Conservation (phyloP, 2,329 filamentous ascomycete genomes). For the Fonsecaea pedrosoi region DNA sequence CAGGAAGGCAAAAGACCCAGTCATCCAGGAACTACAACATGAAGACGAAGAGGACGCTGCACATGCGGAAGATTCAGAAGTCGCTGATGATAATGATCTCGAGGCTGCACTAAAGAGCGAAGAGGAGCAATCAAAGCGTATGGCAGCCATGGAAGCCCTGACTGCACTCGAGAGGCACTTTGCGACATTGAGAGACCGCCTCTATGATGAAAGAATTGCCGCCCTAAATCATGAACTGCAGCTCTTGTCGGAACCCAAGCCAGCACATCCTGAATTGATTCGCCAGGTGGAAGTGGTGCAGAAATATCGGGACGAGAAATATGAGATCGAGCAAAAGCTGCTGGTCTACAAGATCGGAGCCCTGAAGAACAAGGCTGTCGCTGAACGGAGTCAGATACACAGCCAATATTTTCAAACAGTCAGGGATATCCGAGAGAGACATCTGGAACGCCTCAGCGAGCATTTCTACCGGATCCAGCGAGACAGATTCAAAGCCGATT, state of each 20-base stretch:
- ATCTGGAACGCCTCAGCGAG: constrained; percentile 80
- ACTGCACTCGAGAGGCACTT: constrained; percentile 87
- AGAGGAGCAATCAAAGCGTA: constrained; percentile 73
- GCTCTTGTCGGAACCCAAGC: constrained; percentile 63
- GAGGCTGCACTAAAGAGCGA: constrained; percentile 57
- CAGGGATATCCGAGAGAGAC: constrained; percentile 79
- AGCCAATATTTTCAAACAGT: constrained; percentile 89
- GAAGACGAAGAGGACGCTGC: constrained; percentile 59
- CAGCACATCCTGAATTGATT: constrained; percentile 86
- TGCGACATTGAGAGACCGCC: constrained; percentile 75
- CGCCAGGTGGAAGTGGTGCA: constrained; percentile 89
- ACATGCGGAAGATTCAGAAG: constrained; percentile 54
- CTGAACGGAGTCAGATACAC: constrained; percentile 83
- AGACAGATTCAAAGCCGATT: constrained; percentile 78
- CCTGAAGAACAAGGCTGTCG: constrained; percentile 75
- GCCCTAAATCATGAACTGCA: constrained; percentile 74
- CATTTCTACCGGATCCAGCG: constrained; percentile 93
- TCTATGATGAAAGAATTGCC: constrained; percentile 87
- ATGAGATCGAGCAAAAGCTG: constrained; percentile 76
- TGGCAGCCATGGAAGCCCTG: constrained; percentile 79
- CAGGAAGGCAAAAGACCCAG: constrained; percentile 48
- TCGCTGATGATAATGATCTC: constrained; percentile 51
- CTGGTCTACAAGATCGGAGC: constrained; percentile 76
- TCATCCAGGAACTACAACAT: constrained; percentile 51
- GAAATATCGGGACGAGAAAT: constrained; percentile 78